Evolutionary conservation across 208 protist genomes (phyloP).

Genomic region (Leishmania tarentolae): DNA sequence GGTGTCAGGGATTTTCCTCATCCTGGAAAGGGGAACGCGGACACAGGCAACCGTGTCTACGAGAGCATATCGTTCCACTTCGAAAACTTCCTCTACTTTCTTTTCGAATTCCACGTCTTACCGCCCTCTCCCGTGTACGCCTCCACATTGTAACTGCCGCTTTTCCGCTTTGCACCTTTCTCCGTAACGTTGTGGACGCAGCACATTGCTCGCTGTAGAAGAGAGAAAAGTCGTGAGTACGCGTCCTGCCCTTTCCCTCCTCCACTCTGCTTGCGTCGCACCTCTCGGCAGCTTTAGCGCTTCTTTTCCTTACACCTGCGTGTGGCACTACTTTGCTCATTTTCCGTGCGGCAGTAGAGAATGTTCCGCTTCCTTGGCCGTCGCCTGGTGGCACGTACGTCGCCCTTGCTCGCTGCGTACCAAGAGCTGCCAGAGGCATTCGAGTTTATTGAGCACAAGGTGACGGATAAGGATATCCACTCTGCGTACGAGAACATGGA

Average conservation of each 20-base stretch:
- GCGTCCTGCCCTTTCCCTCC: background rate
- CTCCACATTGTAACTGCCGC: background rate
- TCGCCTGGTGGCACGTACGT: conserved; percentile 62
- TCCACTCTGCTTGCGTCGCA: background rate
- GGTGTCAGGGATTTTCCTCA: background rate
- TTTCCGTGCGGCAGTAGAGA: conserved; percentile 12
- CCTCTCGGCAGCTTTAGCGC: conserved; percentile 4
- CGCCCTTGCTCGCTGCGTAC: conserved; percentile 45
- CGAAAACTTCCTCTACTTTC: background rate
- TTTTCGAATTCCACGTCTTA: background rate
- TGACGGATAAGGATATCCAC: conserved; percentile 87
- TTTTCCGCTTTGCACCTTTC: no score
- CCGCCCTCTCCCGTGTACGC: background rate
- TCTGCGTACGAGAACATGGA: conserved; percentile 81
- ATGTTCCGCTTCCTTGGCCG: conserved; percentile 84
- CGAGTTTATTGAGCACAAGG: conserved; percentile 85
- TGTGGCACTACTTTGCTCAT: background rate
- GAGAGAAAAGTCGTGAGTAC: background rate
- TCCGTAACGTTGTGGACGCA: background rate
- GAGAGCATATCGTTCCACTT: background rate
- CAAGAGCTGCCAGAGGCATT: conserved; percentile 82
- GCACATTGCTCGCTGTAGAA: background rate
- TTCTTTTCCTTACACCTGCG: background rate
- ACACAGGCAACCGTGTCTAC: background rate
- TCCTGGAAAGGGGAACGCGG: background rate